Percentiles rank a stretch among this genome's conserved stretches.
phyloP scores from a whole-genome alignment of 2,329 filamentous ascomycete species.

The Phoma sp. region DNA sequence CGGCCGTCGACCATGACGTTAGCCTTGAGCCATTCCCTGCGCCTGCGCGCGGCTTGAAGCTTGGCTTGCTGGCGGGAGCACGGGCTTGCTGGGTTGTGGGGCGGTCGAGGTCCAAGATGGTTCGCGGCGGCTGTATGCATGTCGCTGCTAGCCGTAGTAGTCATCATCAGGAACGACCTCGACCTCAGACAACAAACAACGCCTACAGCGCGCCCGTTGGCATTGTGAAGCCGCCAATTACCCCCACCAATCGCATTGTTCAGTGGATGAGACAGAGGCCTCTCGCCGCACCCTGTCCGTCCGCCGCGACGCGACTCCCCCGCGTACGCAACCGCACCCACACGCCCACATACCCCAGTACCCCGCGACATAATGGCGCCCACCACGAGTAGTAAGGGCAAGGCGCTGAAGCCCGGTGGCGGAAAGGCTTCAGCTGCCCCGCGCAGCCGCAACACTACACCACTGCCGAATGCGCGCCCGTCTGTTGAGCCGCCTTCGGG shows the following conservation, averaged over 20 bases:
- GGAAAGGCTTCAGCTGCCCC: conserved; percentile 35
- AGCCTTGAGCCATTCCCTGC: background rate
- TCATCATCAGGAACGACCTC: background rate
- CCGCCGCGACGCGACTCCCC: conserved; percentile 7
- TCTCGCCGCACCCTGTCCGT: background rate
- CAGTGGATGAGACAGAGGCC: conserved; percentile 1
- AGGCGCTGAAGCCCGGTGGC: conserved; percentile 54
- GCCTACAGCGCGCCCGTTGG: background rate
- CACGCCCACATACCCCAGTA: background rate
- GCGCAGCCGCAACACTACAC: conserved; percentile 79
- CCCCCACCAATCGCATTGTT: background rate
- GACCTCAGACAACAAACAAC: background rate
- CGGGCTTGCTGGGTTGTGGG: too few species aligned
- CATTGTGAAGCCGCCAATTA: background rate
- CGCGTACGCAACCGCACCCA: background rate
- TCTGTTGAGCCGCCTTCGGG: conserved; percentile 44
- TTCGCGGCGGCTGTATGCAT: background rate
- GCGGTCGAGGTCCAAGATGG: too few species aligned
- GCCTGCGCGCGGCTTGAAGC: background rate
- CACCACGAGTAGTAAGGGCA: conserved; percentile 53
- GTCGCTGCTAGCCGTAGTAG: background rate
- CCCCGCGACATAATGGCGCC: conserved; percentile 37
- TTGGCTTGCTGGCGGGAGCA: background rate
- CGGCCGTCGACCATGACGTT: background rate
- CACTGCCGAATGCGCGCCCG: conserved; percentile 62